These are phyloP conservation scores for Phytophthora cajani DNA, from an alignment of 352 stramenopile genomes.

Conservation along the genomic window DNA sequence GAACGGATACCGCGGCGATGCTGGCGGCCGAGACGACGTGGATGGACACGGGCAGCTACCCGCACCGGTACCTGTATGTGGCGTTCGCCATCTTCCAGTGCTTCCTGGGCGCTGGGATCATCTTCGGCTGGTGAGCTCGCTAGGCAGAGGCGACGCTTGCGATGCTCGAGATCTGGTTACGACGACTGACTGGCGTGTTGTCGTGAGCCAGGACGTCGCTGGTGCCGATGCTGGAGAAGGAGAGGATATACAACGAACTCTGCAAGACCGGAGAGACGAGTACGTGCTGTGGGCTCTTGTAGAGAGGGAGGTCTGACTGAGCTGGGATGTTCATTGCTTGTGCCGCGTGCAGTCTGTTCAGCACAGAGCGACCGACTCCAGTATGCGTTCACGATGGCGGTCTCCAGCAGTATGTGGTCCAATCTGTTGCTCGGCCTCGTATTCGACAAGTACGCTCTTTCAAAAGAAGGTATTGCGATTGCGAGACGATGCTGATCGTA, in stretches of 20 bases:
- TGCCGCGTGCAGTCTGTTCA: constrained; percentile 43
- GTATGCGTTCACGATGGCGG: constrained; percentile 67
- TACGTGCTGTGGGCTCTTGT: constrained; percentile 24
- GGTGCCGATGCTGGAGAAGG: constrained; percentile 62
- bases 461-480: not conserved
- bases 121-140: constrained; percentile 59
- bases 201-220: constrained; percentile 53
- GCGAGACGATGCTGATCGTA: not conserved
- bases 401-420: constrained; percentile 66
- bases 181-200: not conserved
- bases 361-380: constrained; percentile 64
- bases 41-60: constrained; percentile 37
- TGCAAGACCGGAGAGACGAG: constrained; percentile 45
- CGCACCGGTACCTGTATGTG: constrained; percentile 53
- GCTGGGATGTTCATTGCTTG: constrained; percentile 3
- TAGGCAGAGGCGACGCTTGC: not conserved
- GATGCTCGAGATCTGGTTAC: constrained; percentile 8
- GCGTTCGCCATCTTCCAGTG: constrained; percentile 69
- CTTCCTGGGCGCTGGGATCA: constrained; percentile 64
- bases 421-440: constrained; percentile 69
- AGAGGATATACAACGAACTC: constrained; percentile 65
- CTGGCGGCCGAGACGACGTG: constrained; percentile 32
- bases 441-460: constrained; percentile 54
- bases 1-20: constrained; percentile 12
- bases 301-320: not conserved